Evolutionary conservation across 352 stramenopile species (phyloP).

Genomic region (Phytophthora crassamura): DNA sequence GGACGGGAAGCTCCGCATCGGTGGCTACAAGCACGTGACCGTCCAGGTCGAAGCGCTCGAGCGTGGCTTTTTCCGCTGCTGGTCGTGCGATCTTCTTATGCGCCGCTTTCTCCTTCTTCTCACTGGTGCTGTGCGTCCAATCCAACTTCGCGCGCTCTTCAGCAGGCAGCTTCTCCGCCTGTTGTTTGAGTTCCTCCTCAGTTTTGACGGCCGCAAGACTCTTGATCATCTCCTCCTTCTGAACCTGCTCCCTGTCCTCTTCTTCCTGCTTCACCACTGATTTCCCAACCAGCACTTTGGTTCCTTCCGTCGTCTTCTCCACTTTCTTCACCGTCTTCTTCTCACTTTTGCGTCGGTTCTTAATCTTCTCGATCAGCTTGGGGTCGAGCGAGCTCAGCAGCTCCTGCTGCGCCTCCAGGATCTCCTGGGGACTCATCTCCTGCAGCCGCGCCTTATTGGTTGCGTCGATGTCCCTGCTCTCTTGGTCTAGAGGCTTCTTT

Average conservation of each 20-base stretch:
- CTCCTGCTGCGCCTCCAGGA: conserved; percentile 74
- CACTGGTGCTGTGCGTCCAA: conserved; percentile 60
- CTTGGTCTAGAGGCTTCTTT: conserved; percentile 35
- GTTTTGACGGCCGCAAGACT: conserved; percentile 62
- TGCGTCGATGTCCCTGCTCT: conserved; percentile 63
- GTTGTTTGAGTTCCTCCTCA: conserved; percentile 65
- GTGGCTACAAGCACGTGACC: conserved; percentile 42
- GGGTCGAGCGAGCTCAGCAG: conserved; percentile 68
- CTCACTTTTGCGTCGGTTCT: conserved; percentile 32
- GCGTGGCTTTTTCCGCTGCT: conserved; percentile 35
- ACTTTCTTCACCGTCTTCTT: conserved; percentile 13
- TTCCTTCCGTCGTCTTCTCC: conserved; percentile 10
- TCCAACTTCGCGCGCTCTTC: conserved; percentile 82
- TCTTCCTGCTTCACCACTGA: conserved; percentile 22
- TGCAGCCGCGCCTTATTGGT: conserved; percentile 59
- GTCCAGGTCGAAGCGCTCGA: conserved; percentile 77
- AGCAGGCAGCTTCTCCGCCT: conserved; percentile 49
- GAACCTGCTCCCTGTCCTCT: conserved; percentile 5
- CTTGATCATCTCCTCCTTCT: conserved; percentile 41
- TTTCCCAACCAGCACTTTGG: conserved; percentile 28
- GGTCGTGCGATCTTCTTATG: conserved; percentile 20
- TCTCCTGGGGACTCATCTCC: conserved; percentile 76
- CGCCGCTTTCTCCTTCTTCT: conserved; percentile 19
- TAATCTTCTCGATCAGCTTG: conserved; percentile 71
- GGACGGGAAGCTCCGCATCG: conserved; percentile 33